Evolutionary conservation across 1,284 basidiomycete species (phyloP).

Genomic region (Peniophora sp.): DNA sequence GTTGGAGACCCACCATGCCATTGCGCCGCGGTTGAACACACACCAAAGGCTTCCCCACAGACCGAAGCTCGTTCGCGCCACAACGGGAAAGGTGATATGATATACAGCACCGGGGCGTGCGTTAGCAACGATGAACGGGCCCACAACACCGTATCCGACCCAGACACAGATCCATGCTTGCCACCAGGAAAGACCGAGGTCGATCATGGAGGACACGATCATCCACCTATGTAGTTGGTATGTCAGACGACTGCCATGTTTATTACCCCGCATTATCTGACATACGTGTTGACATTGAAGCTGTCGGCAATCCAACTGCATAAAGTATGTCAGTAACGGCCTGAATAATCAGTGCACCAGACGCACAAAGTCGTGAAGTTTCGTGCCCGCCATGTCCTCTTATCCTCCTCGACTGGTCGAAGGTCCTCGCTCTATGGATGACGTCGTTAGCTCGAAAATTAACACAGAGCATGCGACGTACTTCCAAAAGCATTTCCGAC

Average conservation of each 20-base stretch:
- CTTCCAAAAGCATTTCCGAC: conserved; percentile 8
- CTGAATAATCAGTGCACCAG: neutral
- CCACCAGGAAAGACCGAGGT: conserved; percentile 75
- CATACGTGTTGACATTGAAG: conserved; percentile 77
- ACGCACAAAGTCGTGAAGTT: conserved; percentile 62
- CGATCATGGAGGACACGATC: conserved; percentile 72
- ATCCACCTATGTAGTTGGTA: conserved; percentile 46
- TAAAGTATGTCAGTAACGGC: conserved; percentile 6
- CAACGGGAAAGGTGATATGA: conserved; percentile 77
- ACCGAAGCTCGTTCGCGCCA: conserved; percentile 72
- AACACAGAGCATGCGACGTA: neutral
- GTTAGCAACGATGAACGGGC: conserved; percentile 72
- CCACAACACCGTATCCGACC: conserved; percentile 67
- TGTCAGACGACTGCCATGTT: conserved; percentile 4
- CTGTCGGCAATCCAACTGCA: conserved; percentile 72
- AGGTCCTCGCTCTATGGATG: conserved; percentile 53
- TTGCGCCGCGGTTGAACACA: conserved; percentile 71
- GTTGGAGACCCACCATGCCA: conserved; percentile 53
- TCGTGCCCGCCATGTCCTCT: conserved; percentile 51
- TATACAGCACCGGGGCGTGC: conserved; percentile 78
- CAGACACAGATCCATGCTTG: conserved; percentile 76
- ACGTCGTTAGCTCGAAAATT: neutral
- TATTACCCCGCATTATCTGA: conserved; percentile 12
- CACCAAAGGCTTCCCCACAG: conserved; percentile 81
- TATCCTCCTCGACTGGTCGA: conserved; percentile 47